Base-by-base conservation (phyloP, 441 rosid species). In the Pelargonium cotyledonis region DNA sequence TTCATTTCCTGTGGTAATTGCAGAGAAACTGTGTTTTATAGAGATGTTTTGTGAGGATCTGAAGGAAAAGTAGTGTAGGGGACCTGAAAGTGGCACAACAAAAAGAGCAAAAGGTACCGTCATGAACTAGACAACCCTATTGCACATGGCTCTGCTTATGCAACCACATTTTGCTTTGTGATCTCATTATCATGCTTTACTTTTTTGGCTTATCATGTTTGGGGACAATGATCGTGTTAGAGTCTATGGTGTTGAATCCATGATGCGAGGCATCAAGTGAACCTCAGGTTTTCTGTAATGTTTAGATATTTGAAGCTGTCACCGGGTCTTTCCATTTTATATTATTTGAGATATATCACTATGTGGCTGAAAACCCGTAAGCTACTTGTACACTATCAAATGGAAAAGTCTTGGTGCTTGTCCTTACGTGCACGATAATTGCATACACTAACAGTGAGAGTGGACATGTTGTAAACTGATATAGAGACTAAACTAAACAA, bases 131-230 rank as follows among this genome's bases (percentile, higher is more conserved):
- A 53, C 60, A 55, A 55, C 61, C 61, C 23, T 15, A 55, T 15
- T 15, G 61, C 61, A 55, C 61, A 55, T 55, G 61, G 61, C 21
- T 51, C 57, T 51, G 16, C 57, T 2, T 51, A 51, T 51, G 57
- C 57, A 51, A 12, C 61, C 21, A 15, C 60, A 53, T 53, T 53
- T 53, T 35, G 38, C 6, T 53, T 55, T 55, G 6, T 18, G 18
- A 55, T 55, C 10, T 55, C 61, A 55, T 55, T 55, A 26, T 55
- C 61, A 55, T 55, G 60, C 60, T 53, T 53, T 53, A 53, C 60
- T 53, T 53, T 53, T 16, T 55, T 55, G 61, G 61, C 23, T 55
- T 8, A 4, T 55, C 61, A 55, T 55, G 61, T 55, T 55, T 55
- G 61, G 21, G 61, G 38, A 35, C 38, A 35, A 35, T 35, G 38